phyloP scores from a whole-genome alignment of 805 yeast genomes.

The Lachancea kluyveri region DNA sequence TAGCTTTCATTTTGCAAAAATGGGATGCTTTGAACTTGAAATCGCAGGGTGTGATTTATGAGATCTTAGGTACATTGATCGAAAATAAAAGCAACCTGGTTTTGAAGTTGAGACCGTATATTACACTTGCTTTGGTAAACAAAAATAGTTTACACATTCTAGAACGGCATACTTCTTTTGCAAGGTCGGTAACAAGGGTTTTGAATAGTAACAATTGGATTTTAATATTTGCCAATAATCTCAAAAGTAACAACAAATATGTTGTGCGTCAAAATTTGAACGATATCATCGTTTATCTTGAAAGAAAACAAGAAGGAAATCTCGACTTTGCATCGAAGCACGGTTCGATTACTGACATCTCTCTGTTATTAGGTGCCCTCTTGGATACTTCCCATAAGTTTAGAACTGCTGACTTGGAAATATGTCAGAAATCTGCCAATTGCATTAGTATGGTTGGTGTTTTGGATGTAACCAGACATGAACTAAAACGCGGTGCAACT shows the following conservation, averaged over 20 bases:
- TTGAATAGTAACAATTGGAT: slow-evolving; percentile 19
- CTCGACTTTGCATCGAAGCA: slow-evolving; percentile 37
- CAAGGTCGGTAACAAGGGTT: slow-evolving; percentile 37
- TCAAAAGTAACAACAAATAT: slow-evolving; percentile 35
- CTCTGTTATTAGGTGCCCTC: slow-evolving; percentile 45
- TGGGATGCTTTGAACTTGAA: slow-evolving; percentile 48
- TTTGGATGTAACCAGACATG: slow-evolving; percentile 56
- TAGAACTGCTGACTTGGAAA: slow-evolving; percentile 38
- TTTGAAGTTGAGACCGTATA: slow-evolving; percentile 26
- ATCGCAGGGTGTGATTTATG: slow-evolving; percentile 45
- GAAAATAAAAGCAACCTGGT: slow-evolving; percentile 16
- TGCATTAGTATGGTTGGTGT: slow-evolving; percentile 77
- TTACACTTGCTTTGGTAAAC: slow-evolving; percentile 67
- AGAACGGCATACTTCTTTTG: slow-evolving; percentile 46
- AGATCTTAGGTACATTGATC: slow-evolving; percentile 37
- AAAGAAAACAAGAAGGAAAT: slow-evolving; percentile 41
- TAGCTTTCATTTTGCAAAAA: slow-evolving; percentile 66
- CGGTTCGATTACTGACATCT: slow-evolving; percentile 30
- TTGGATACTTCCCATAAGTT: slow-evolving; percentile 53
- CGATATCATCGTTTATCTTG: slow-evolving; percentile 52
- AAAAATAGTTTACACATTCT: slow-evolving; percentile 46
- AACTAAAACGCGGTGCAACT: slow-evolving; percentile 30
- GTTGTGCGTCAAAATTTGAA: slow-evolving; percentile 67
- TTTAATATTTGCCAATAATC: slow-evolving; percentile 22
- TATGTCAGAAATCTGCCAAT: slow-evolving; percentile 56